These are phyloP conservation scores for Bolboschoenus planiculmis DNA, from an alignment of 176 grass and related monocot species.

Conservation along the genomic window DNA sequence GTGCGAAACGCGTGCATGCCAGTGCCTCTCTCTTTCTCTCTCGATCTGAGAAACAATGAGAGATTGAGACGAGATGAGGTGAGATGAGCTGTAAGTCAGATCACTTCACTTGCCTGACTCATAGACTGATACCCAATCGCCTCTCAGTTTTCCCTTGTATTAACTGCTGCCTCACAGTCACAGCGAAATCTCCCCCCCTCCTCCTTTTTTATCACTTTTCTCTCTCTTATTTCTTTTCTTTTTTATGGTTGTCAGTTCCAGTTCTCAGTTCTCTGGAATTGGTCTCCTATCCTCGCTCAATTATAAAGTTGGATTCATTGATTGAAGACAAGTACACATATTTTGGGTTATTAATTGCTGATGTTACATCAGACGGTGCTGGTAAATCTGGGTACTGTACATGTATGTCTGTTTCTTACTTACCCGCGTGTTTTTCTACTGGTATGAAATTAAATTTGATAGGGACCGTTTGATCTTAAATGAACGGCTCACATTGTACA, in stretches of 20 bases:
- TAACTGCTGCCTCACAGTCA: conserved; percentile 9
- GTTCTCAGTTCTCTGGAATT: neutral
- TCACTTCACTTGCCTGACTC: neutral
- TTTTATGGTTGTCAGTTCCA: neutral
- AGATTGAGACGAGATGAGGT: neutral
- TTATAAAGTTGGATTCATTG: neutral
- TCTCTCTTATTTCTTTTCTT: neutral
- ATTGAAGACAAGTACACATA: too few species aligned
- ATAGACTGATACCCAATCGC: neutral
- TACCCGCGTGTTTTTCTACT: neutral
- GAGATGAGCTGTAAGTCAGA: neutral
- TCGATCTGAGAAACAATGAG: neutral
- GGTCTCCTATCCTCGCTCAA: neutral
- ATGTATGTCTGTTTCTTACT: neutral
- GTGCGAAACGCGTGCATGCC: conserved; percentile 1
- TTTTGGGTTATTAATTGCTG: neutral
- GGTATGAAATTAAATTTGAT: neutral
- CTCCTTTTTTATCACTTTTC: neutral
- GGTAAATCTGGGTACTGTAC: neutral
- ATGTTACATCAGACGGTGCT: neutral
- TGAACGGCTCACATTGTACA: neutral
- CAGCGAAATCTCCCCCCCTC: neutral
- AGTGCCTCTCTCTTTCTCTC: neutral
- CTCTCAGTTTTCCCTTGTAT: neutral
- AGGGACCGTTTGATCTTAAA: neutral